Evolutionary conservation across 352 stramenopile genomes (phyloP).

Genomic region (Aphanomyces cochlioides): DNA sequence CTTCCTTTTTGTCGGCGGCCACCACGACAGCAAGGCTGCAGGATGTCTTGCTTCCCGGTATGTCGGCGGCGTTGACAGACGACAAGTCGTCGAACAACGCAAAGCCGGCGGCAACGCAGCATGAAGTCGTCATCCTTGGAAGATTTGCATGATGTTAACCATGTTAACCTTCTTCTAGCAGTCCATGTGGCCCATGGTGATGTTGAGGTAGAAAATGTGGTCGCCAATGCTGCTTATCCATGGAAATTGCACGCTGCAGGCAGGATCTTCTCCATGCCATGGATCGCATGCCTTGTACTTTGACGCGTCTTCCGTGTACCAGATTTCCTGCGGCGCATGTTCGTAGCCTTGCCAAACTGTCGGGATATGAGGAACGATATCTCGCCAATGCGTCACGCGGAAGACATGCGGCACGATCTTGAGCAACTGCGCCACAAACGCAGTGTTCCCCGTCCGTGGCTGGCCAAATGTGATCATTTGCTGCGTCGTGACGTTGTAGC

Average conservation of each 20-base stretch:
- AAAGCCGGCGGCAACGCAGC: too few relatives aligned
- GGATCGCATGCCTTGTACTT: slow-evolving; percentile 58
- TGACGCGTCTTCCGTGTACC: slow-evolving; percentile 73
- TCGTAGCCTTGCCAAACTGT: slow-evolving; percentile 70
- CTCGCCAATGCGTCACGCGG: slow-evolving; percentile 71
- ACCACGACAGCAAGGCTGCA: too few relatives aligned
- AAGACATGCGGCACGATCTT: slow-evolving; percentile 61
- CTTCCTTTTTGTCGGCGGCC: too few relatives aligned
- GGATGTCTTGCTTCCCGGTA: too few relatives aligned
- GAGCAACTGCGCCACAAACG: slow-evolving; percentile 56
- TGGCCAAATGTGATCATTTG: slow-evolving; percentile 74
- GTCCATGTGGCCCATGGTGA: slow-evolving; percentile 73
- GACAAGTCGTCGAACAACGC: too few relatives aligned
- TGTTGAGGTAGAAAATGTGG: slow-evolving; percentile 84
- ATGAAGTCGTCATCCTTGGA: too few relatives aligned
- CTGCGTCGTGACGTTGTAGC: slow-evolving; percentile 52
- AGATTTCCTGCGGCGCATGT: slow-evolving; percentile 74
- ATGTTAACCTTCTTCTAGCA: neutral
- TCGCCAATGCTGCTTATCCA: slow-evolving; percentile 72
- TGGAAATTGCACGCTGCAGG: slow-evolving; percentile 63
- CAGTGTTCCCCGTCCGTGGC: slow-evolving; percentile 63
- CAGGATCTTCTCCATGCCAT: slow-evolving; percentile 56
- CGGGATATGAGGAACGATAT: slow-evolving; percentile 74
- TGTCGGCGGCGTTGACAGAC: too few relatives aligned
- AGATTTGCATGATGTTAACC: too few relatives aligned